Evolutionary conservation across 257 asterid species (phyloP).

Genomic region (Avicennia marina): DNA sequence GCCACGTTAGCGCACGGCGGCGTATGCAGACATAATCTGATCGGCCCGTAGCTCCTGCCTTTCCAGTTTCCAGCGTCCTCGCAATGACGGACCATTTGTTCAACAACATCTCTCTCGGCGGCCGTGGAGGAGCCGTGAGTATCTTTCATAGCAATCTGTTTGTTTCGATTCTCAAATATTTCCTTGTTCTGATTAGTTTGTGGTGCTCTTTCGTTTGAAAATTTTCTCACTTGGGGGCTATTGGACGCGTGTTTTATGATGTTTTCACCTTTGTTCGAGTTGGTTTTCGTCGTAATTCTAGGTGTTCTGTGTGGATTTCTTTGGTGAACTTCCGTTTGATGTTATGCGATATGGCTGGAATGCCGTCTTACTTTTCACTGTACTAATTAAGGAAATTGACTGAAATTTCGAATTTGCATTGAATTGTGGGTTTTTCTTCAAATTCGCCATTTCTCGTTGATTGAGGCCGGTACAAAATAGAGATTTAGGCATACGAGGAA

Average conservation of each 20-base stretch:
- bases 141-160: neutral
- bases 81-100: neutral
- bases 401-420: neutral
- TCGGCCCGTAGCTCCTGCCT: too few relatives aligned
- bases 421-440: neutral
- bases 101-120: conserved; percentile 1
- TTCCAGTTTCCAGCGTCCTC: too few relatives aligned
- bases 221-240: too few relatives aligned
- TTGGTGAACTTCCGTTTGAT: too few relatives aligned
- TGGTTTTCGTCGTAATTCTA: too few relatives aligned
- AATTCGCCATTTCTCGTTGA: neutral
- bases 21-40: too few relatives aligned
- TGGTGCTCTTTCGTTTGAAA: too few relatives aligned
- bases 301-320: too few relatives aligned
- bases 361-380: neutral
- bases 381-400: neutral
- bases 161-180: neutral
- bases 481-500: neutral
- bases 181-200: neutral
- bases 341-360: neutral
- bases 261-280: too few relatives aligned
- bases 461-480: neutral
- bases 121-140: conserved; percentile 5
- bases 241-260: too few relatives aligned
- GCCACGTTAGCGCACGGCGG: too few relatives aligned